Evolutionary conservation across 306 rosid genomes (phyloP).

Genomic region (Inga leiocalycina): DNA sequence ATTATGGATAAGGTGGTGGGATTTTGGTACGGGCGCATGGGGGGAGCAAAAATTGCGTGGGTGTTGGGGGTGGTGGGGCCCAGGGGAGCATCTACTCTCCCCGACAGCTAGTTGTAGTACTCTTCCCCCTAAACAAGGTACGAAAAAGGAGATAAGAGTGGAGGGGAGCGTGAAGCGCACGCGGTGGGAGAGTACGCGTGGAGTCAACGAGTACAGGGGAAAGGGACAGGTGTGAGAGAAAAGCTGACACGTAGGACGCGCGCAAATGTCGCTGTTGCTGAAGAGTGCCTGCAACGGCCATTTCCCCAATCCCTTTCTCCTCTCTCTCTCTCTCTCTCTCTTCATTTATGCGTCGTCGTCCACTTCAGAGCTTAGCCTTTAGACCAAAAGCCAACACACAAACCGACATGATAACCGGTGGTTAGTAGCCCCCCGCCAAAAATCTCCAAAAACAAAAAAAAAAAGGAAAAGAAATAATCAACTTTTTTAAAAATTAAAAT

Average conservation of each 20-base stretch:
- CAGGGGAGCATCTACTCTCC: slow-evolving; percentile 31
- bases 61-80: slow-evolving; percentile 35
- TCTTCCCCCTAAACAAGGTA: slow-evolving; percentile 22
- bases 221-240: slow-evolving; percentile 65
- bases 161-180: slow-evolving; percentile 2
- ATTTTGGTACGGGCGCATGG: background rate
- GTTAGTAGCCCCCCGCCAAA: slow-evolving; percentile 32
- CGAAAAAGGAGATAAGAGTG: slow-evolving; percentile 21
- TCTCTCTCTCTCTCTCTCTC: background rate
- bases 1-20: background rate
- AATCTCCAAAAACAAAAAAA: background rate
- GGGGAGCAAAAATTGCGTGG: background rate
- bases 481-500: background rate
- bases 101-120: slow-evolving; percentile 33
- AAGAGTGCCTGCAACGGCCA: slow-evolving; percentile 55
- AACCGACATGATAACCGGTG: slow-evolving; percentile 42
- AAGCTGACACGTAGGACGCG: slow-evolving; percentile 86
- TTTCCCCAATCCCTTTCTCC: background rate
- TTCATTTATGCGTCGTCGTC: background rate
- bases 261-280: slow-evolving; percentile 85
- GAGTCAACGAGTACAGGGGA: slow-evolving; percentile 50
- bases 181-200: slow-evolving; percentile 33
- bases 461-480: background rate
- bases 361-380: slow-evolving; percentile 23
- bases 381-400: slow-evolving; percentile 34